Base-by-base conservation (phyloP, 371 early-diverging fungal genomes). In the Rhizopus microsporus region DNA sequence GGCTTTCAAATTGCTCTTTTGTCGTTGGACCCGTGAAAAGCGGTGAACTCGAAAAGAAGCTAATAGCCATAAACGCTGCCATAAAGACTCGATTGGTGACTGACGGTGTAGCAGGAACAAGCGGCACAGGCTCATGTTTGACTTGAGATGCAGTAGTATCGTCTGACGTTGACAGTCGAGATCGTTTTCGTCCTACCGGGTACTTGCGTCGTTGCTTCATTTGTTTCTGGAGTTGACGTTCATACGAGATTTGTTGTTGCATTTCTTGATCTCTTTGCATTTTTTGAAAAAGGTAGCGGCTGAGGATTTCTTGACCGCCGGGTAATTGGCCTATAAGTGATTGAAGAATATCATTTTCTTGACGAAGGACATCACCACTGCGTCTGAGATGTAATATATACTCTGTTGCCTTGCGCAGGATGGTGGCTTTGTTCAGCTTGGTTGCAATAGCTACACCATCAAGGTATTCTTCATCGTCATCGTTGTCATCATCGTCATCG, bases 371-470 rank as follows among this genome's bases (percentile, higher is more conserved):
- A 15, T 76, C 71, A 53, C 85, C 81, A 57, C 56, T 78, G 10
- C 78, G 71, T 45, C 87, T 85, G 34, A 95, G 73, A 56, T 90
- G 77, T 37, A 83, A 67, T 43, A 95, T 94, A 68, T 95, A 94
- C 62, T 95, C 93, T 3, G 94, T 93, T 0, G 93, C 87, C 62
- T 92, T 93, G 38, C 90, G 80, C 56, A 95, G 63, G 42, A 95
- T 89, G 0, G 93, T 93, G 3, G 95, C 95, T 72, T 95, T 95
- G 81, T 94, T 94, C 31, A 91, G 81, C 56, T 93, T 93, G 13
- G 88, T 88, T 1, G 89, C 89, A 8, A 84, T 78, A 6, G 74
- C 61, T 10, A 83, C 82, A 31, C 85, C 85, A 46, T 87, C 88
- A 3, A 84, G 73, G 49, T 82, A 80, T 48, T 85, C 84, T 30